Evolutionary conservation across 1,139 yeast species (phyloP), one percentile per base, ranked within the genome.

Genomic region (Diutina siamensis): DNA sequence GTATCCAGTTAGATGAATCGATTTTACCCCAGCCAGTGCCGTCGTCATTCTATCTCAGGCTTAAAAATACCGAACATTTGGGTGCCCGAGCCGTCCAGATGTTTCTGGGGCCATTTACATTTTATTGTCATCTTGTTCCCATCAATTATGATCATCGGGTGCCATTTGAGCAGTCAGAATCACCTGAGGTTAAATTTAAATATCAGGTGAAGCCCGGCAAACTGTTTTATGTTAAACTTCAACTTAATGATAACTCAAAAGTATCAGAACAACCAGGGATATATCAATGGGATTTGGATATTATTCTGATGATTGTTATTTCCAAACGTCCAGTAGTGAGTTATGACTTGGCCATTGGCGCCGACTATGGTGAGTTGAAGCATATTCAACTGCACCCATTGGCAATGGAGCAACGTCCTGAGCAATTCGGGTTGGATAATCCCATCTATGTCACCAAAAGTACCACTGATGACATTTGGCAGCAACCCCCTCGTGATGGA

Each of bases 71-170:
- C 21, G 83, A 78, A 52, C 65, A 60, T 40, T 60, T 77, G 1
- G 53, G 73, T 7, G 63, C 78, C 20, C 57, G 81, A 44, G 80
- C 84, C 2, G 64, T 78, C 33, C 80, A 77, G 52, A 50, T 71
- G 33, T 54, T 78, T 31, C 72, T 76, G 32, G 84, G 85, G 0
- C 85, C 85, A 0, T 78, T 77, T 52, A 65, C 76, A 2, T 58
- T 78, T 21, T 79, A 79, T 52, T 69, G 78, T 48, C 83, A 78
- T 57, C 74, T 78, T 3, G 66, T 78, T 9, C 84, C 84, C 0
- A 53, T 57, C 51, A 71, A 74, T 49, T 79, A 71, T 54, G 55
- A 67, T 45, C 62, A 61, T 47, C 64, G 60, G 22, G 52, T 58
- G 45, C 49, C 53, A 45, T 63, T 65, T 47, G 56, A 57, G 45